A percentile compares a stretch with the other conserved stretches of the same genome.
Evolutionary conservation across 345 rosid genomes (phyloP).

Genomic region (Linum usitatissimum): DNA sequence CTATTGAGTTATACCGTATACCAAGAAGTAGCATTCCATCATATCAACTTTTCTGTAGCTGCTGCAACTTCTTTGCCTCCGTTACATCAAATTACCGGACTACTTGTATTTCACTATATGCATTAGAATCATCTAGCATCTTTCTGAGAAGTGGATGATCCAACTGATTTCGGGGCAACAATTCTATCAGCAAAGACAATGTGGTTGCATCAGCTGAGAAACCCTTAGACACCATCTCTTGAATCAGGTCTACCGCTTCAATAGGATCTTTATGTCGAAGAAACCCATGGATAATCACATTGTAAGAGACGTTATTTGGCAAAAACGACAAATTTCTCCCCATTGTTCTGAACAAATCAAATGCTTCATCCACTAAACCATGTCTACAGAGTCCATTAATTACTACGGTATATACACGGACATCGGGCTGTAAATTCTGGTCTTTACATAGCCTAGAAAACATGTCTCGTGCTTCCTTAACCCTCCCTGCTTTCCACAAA

Average conservation of each 20-base stretch:
- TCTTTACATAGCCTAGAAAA: neutral
- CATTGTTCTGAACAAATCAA: neutral
- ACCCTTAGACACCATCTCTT: neutral
- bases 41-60: too few relatives aligned
- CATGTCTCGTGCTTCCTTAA: conserved; percentile 3
- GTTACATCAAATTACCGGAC: too few relatives aligned
- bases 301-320: neutral
- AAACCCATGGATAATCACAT: conserved; percentile 1
- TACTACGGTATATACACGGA: neutral
- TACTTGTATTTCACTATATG: too few relatives aligned
- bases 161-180: neutral
- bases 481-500: conserved; percentile 4
- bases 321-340: neutral
- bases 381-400: neutral
- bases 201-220: neutral
- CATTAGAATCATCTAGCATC: neutral
- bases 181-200: neutral
- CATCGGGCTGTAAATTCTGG: neutral
- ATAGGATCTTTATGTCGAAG: neutral
- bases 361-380: neutral
- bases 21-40: too few relatives aligned
- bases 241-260: neutral
- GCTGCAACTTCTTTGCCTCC: too few relatives aligned
- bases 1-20: too few relatives aligned
- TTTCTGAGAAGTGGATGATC: neutral